These are phyloP conservation scores for Ampelocalamus luodianensis DNA, from an alignment of 176 grass and related monocot species.

Conservation along the genomic window DNA sequence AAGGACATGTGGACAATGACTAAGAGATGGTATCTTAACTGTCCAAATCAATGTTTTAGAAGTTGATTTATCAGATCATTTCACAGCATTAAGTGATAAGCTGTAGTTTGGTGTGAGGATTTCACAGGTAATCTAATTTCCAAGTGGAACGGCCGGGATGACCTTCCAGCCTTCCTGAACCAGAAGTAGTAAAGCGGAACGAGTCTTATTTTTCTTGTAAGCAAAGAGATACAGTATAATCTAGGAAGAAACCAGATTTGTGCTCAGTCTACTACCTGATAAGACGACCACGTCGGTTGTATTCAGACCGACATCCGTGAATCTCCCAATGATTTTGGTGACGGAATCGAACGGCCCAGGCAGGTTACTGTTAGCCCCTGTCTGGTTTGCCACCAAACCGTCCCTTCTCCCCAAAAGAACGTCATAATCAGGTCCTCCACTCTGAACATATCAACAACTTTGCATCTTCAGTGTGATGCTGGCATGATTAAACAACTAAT, in stretches of 20 bases:
- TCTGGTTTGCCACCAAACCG: slow-evolving; percentile 68
- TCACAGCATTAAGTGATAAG: not conserved
- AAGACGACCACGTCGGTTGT: slow-evolving; percentile 73
- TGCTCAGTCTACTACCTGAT: slow-evolving; percentile 46
- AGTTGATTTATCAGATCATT: not conserved
- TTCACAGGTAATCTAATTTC: too few species aligned
- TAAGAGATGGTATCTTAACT: not conserved
- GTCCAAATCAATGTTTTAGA: not conserved
- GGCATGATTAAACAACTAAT: not conserved
- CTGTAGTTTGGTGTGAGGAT: not conserved
- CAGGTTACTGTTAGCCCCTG: slow-evolving; percentile 65
- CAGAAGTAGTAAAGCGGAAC: too few species aligned
- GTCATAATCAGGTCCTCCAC: slow-evolving; percentile 57
- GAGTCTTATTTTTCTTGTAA: not conserved
- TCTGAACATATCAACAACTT: slow-evolving; percentile 40
- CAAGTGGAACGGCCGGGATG: too few species aligned
- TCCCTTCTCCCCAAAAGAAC: slow-evolving; percentile 70
- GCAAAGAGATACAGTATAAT: not conserved
- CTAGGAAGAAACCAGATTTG: not conserved
- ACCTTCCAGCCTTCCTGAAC: too few species aligned
- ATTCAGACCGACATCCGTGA: slow-evolving; percentile 59
- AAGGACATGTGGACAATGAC: not conserved
- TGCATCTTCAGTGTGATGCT: not conserved
- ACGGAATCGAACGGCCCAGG: slow-evolving; percentile 55
- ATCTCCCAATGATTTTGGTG: slow-evolving; percentile 39